These are phyloP conservation scores for Cladophialophora yegresii DNA, from an alignment of 2,329 filamentous ascomycete species.

Conservation along the genomic window DNA sequence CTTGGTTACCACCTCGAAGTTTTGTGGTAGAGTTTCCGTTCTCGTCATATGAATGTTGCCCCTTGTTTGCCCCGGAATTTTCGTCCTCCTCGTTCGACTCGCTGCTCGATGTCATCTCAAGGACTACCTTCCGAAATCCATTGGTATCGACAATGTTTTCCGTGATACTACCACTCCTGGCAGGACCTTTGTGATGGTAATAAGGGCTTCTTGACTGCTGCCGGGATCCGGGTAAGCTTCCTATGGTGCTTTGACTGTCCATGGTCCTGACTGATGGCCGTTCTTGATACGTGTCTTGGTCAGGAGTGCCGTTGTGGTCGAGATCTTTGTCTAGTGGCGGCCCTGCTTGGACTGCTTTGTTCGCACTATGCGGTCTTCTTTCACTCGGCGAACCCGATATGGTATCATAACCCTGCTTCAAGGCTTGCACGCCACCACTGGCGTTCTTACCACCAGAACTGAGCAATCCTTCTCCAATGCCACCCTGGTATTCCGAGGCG, in stretches of 20 bases:
- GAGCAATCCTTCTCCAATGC: conserved; percentile 58
- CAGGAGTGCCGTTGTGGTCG: background rate
- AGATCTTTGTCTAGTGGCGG: background rate
- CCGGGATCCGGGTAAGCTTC: conserved; percentile 35
- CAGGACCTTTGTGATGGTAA: conserved; percentile 51
- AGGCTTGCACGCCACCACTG: conserved; percentile 66
- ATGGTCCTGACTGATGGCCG: conserved; percentile 24
- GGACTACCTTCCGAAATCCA: conserved; percentile 73
- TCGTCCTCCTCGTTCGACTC: conserved; percentile 46
- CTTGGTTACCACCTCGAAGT: conserved; percentile 8
- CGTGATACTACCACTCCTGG: conserved; percentile 74
- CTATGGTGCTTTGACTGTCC: conserved; percentile 32
- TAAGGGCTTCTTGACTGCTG: conserved; percentile 40
- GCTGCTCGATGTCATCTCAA: conserved; percentile 66
- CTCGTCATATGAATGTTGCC: conserved; percentile 7
- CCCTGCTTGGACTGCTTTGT: conserved; percentile 37
- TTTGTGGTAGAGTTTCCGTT: conserved; percentile 7
- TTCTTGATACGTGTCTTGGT: conserved; percentile 5
- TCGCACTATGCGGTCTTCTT: conserved; percentile 32
- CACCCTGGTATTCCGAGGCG: conserved; percentile 51
- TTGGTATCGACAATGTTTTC: conserved; percentile 74
- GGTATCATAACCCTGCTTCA: conserved; percentile 59
- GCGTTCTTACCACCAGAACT: conserved; percentile 58
- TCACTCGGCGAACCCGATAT: conserved; percentile 32
- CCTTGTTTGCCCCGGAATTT: conserved; percentile 31